Percentiles rank a stretch among this genome's conserved stretches.
Evolutionary conservation across 495 filamentous ascomycete species (phyloP).

Genomic region (Penicillium steckii): DNA sequence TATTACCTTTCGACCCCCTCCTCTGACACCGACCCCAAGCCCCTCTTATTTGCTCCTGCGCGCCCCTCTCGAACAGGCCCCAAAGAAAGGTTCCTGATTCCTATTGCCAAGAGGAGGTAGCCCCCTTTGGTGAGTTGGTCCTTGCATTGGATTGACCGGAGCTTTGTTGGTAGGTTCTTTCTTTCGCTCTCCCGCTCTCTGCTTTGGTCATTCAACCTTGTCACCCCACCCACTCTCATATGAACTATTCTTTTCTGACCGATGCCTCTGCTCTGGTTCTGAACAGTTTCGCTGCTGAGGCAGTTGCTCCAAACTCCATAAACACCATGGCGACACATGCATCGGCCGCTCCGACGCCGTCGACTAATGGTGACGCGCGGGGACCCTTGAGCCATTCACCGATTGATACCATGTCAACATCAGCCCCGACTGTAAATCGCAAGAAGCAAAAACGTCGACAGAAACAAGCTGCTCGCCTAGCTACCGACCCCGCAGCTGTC

Average conservation of each 20-base stretch:
- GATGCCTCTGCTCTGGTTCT: background rate
- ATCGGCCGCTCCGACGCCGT: slow-evolving; percentile 32
- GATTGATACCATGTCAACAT: slow-evolving; percentile 31
- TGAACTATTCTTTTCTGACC: slow-evolving; percentile 7
- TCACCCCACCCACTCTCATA: slow-evolving; percentile 16
- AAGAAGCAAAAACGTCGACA: slow-evolving; percentile 89
- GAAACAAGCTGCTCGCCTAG: slow-evolving; percentile 72
- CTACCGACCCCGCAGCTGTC: slow-evolving; percentile 46
- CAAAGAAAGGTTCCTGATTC: slow-evolving; percentile 10
- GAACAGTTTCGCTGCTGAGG: slow-evolving; percentile 17
- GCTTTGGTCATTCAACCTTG: slow-evolving; percentile 15
- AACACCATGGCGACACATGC: slow-evolving; percentile 35
- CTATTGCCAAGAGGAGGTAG: slow-evolving; percentile 12
- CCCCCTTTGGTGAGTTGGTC: slow-evolving; percentile 16
- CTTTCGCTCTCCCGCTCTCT: slow-evolving; percentile 33
- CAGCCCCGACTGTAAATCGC: slow-evolving; percentile 61
- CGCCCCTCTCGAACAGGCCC: slow-evolving; percentile 1
- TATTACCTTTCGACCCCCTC: slow-evolving; percentile 28
- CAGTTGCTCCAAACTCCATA: slow-evolving; percentile 21
- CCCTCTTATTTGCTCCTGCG: slow-evolving; percentile 20
- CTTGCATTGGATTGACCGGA: slow-evolving; percentile 24
- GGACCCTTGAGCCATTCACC: slow-evolving; percentile 26
- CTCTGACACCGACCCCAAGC: slow-evolving; percentile 22
- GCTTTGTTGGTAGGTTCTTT: slow-evolving; percentile 36
- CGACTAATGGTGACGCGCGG: slow-evolving; percentile 36